Evolutionary conservation across 2,329 filamentous ascomycete species (phyloP).

Genomic region (Phyllosticta citriasiana): DNA sequence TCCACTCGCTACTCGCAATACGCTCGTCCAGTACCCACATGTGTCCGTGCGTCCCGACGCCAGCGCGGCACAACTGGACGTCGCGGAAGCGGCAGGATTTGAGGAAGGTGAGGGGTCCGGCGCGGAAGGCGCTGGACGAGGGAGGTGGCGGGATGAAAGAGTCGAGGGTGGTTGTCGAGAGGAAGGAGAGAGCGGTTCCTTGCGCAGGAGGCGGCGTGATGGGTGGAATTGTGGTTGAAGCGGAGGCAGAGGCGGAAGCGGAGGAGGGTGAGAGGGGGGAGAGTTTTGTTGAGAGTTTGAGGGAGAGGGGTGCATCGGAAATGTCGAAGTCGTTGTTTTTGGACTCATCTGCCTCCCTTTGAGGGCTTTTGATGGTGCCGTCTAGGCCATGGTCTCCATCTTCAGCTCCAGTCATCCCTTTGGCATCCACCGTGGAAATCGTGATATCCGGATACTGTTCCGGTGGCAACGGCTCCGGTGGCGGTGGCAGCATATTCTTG

Average conservation of each 20-base stretch:
- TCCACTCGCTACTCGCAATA: neutral
- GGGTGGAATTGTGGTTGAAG: neutral
- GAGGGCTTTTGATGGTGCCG: too few species aligned
- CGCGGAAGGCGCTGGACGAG: neutral
- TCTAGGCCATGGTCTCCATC: too few species aligned
- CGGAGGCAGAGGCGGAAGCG: neutral
- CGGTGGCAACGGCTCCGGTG: neutral
- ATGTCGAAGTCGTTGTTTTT: neutral
- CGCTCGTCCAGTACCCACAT: conserved; percentile 10
- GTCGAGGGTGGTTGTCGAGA: conserved; percentile 5
- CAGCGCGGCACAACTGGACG: conserved; percentile 1
- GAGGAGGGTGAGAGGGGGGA: neutral
- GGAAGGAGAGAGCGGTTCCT: conserved; percentile 6
- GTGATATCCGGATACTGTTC: neutral
- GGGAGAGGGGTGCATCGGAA: neutral
- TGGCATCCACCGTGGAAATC: neutral
- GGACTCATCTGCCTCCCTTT: neutral
- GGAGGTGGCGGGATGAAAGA: conserved; percentile 1
- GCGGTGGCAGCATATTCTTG: neutral
- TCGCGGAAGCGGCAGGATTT: conserved; percentile 12
- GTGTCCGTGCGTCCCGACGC: conserved; percentile 10
- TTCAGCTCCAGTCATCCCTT: too few species aligned
- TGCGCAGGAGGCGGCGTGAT: too few species aligned
- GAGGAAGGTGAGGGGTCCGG: conserved; percentile 10
- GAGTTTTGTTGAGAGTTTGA: neutral